Percentiles rank a stretch among this genome's conserved stretches.
Conservation (phyloP, 2,329 filamentous ascomycete species). For the Pseudomassariella vexata region DNA sequence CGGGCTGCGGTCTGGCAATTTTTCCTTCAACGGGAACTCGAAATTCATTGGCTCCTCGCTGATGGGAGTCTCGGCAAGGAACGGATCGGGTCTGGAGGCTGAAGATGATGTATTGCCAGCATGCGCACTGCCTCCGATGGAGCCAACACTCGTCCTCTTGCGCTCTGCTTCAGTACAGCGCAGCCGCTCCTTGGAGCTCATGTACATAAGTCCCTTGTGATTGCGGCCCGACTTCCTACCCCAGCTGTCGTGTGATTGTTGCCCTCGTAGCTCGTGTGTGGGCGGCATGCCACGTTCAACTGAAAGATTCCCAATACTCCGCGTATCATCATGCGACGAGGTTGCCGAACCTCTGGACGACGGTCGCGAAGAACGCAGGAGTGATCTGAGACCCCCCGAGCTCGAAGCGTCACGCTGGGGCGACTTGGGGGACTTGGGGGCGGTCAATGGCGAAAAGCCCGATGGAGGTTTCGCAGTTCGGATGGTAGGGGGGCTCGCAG, state of each 20-base stretch:
- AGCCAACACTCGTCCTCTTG: slow-evolving; percentile 44
- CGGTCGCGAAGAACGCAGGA: slow-evolving; percentile 55
- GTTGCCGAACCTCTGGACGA: slow-evolving; percentile 52
- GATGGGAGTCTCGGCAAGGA: slow-evolving; percentile 48
- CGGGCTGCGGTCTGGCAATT: slow-evolving; percentile 12
- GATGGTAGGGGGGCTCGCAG: slow-evolving; percentile 64
- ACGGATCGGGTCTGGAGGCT: slow-evolving; percentile 38
- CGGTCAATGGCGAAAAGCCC: slow-evolving; percentile 66
- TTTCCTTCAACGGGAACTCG: slow-evolving; percentile 11
- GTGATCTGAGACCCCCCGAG: slow-evolving; percentile 47
- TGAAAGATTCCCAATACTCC: slow-evolving; percentile 59
- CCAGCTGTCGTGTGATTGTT: slow-evolving; percentile 58
- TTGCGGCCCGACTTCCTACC: slow-evolving; percentile 48
- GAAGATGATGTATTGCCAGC: slow-evolving; percentile 27
- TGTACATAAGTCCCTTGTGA: slow-evolving; percentile 61
- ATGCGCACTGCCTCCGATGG: slow-evolving; percentile 32
- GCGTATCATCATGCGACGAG: slow-evolving; percentile 51
- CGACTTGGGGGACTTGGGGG: slow-evolving; percentile 47
- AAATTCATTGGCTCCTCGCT: slow-evolving; percentile 44
- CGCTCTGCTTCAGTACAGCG: slow-evolving; percentile 57
- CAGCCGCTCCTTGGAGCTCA: slow-evolving; percentile 65
- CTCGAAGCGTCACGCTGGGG: slow-evolving; percentile 44
- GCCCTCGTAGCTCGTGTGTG: slow-evolving; percentile 42
- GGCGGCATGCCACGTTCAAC: slow-evolving; percentile 51
- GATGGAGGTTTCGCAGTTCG: slow-evolving; percentile 78